A percentile compares a stretch with the other conserved stretches of the same genome.
These are phyloP conservation scores for Colletotrichum chrysophilum DNA, from an alignment of 2,329 filamentous ascomycete species.

Conservation along the genomic window DNA sequence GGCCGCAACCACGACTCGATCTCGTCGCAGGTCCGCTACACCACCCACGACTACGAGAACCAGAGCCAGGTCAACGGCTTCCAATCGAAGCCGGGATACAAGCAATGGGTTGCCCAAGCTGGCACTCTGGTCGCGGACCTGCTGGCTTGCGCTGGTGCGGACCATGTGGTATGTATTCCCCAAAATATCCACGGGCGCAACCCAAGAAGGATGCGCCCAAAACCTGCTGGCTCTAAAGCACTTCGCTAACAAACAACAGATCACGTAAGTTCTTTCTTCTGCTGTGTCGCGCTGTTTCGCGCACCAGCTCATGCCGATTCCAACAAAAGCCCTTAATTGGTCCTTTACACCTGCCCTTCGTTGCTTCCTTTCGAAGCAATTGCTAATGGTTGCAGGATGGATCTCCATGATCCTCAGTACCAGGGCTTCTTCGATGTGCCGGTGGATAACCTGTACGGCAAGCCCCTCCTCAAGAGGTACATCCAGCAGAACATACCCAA, in stretches of 20 bases:
- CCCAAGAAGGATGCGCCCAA: background rate
- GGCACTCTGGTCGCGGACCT: constrained; percentile 94
- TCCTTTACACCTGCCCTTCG: background rate
- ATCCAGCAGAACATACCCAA: constrained; percentile 84
- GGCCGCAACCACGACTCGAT: constrained; percentile 39
- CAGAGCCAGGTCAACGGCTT: constrained; percentile 60
- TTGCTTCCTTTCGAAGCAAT: constrained; percentile 16
- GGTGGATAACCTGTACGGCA: constrained; percentile 95
- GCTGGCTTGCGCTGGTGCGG: constrained; percentile 91
- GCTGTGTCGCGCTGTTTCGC: background rate
- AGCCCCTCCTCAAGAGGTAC: constrained; percentile 73
- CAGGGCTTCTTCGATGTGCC: constrained; percentile 99
- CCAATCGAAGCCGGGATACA: constrained; percentile 89
- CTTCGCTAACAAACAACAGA: background rate
- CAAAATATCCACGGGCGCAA: background rate
- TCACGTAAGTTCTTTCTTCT: constrained; percentile 25
- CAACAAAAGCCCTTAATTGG: background rate
- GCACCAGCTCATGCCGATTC: background rate
- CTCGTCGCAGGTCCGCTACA: constrained; percentile 54
- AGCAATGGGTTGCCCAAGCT: constrained; percentile 98
- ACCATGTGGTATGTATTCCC: constrained; percentile 68
- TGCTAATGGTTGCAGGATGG: constrained; percentile 62
- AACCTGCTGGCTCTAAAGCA: background rate
- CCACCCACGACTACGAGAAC: constrained; percentile 66
- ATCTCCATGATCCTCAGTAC: constrained; percentile 94